These are phyloP conservation scores for Lachancea mirantina DNA, from an alignment of 805 yeast species.

Conservation along the genomic window DNA sequence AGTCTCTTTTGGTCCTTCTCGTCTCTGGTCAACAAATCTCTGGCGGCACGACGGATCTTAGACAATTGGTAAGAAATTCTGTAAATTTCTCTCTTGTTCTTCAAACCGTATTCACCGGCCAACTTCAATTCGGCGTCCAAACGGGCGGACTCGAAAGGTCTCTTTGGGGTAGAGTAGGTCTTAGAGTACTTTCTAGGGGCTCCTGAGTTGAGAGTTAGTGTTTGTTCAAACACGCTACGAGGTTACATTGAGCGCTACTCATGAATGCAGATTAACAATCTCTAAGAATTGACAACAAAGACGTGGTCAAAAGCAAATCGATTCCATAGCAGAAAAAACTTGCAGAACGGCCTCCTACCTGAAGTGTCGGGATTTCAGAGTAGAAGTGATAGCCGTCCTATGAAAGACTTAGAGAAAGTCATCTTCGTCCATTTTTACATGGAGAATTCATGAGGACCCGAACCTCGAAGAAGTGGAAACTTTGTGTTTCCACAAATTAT, in stretches of 20 bases:
- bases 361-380: slow-evolving; percentile 88
- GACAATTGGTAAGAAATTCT: slow-evolving; percentile 99
- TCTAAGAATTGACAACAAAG: neutral
- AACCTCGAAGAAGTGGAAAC: slow-evolving; percentile 40
- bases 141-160: slow-evolving; percentile 99
- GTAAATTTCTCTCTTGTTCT: slow-evolving; percentile 99
- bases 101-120: slow-evolving; percentile 99
- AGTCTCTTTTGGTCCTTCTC: slow-evolving; percentile 99
- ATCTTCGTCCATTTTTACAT: slow-evolving; percentile 5
- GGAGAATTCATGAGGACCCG: slow-evolving; percentile 55
- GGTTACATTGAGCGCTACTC: slow-evolving; percentile 10
- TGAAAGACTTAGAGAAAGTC: neutral
- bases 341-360: slow-evolving; percentile 28
- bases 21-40: slow-evolving; percentile 99
- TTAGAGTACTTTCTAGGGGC: slow-evolving; percentile 99
- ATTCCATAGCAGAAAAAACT: neutral
- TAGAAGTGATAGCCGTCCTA: slow-evolving; percentile 32
- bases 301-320: neutral
- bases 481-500: neutral
- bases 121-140: slow-evolving; percentile 98
- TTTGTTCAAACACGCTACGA: slow-evolving; percentile 10
- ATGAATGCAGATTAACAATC: slow-evolving; percentile 7
- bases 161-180: slow-evolving; percentile 99
- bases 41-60: slow-evolving; percentile 99
- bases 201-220: slow-evolving; percentile 42